A percentile compares a stretch with the other conserved stretches of the same genome.
Evolutionary conservation across 192 early-diverging fungal genomes (phyloP).

Genomic region (Spinellus fusiger): DNA sequence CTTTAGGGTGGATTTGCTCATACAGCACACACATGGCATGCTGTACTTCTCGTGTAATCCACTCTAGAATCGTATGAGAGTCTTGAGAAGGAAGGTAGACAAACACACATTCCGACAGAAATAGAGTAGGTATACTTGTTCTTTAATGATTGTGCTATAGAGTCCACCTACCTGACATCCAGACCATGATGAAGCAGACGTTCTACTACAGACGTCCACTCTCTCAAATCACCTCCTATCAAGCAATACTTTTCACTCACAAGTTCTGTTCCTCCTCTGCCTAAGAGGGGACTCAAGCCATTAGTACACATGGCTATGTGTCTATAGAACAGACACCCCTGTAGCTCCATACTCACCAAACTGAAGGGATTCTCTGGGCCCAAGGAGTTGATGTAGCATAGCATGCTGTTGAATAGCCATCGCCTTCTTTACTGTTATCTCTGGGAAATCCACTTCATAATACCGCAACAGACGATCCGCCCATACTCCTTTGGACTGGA

Average conservation of each 20-base stretch:
- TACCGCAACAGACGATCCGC: slow-evolving; percentile 33
- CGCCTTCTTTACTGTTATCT: slow-evolving; percentile 80
- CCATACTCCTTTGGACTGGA: slow-evolving; percentile 36
- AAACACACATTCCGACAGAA: slow-evolving; percentile 91
- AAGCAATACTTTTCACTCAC: slow-evolving; percentile 62
- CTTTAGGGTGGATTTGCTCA: slow-evolving; percentile 88
- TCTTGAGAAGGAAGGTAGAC: slow-evolving; percentile 74
- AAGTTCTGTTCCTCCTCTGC: slow-evolving; percentile 69
- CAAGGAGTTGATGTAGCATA: slow-evolving; percentile 32
- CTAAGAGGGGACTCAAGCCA: slow-evolving; percentile 28
- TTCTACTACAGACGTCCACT: slow-evolving; percentile 56
- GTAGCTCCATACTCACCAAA: slow-evolving; percentile 22
- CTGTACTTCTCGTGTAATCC: slow-evolving; percentile 49
- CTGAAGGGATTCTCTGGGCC: slow-evolving; percentile 18
- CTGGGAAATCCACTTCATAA: slow-evolving; percentile 92
- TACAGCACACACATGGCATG: slow-evolving; percentile 69
- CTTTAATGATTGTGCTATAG: background rate
- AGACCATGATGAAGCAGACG: slow-evolving; percentile 52
- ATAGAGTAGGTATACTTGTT: slow-evolving; percentile 69
- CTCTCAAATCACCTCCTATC: slow-evolving; percentile 75
- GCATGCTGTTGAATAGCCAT: slow-evolving; percentile 48
- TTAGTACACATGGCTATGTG: background rate
- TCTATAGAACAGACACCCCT: background rate
- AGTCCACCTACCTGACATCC: slow-evolving; percentile 41
- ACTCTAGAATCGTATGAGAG: slow-evolving; percentile 65